These are phyloP conservation scores for Ramularia endophylla DNA, from an alignment of 2,329 filamentous ascomycete species.

Conservation along the genomic window DNA sequence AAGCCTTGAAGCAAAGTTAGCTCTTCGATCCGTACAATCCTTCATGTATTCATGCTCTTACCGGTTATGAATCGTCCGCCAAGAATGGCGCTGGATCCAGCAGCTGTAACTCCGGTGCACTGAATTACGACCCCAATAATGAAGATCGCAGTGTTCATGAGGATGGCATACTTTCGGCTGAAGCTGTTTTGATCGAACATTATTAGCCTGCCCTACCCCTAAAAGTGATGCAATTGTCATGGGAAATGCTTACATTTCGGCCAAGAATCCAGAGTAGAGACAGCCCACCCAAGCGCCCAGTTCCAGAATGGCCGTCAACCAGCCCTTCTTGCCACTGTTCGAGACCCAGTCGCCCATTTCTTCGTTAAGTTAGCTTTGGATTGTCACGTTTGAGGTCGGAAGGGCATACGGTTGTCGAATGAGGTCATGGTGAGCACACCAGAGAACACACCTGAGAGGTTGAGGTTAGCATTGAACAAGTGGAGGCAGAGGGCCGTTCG, in stretches of 20 bases:
- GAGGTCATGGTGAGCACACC: constrained; percentile 54
- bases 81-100: constrained; percentile 56
- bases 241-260: constrained; percentile 44
- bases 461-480: too few relatives aligned
- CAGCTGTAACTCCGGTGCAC: constrained; percentile 50
- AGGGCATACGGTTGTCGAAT: constrained; percentile 36
- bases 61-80: constrained; percentile 65
- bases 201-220: too few relatives aligned
- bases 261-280: constrained; percentile 63
- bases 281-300: constrained; percentile 73
- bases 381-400: not conserved
- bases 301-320: constrained; percentile 60
- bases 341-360: constrained; percentile 38
- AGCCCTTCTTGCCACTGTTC: constrained; percentile 39
- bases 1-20: constrained; percentile 34
- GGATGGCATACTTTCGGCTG: constrained; percentile 63
- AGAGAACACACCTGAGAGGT: constrained; percentile 72
- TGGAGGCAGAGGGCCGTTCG: too few relatives aligned
- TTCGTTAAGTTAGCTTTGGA: constrained; percentile 12
- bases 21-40: constrained; percentile 4
- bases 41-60: constrained; percentile 8
- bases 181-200: constrained; percentile 23
- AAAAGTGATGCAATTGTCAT: constrained; percentile 6
- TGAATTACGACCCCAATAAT: constrained; percentile 66
- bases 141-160: constrained; percentile 62